Evolutionary conservation across 768 basidiomycete genomes (phyloP), one percentile per base, ranked within the genome.

Genomic region (Auricularia heimuer): DNA sequence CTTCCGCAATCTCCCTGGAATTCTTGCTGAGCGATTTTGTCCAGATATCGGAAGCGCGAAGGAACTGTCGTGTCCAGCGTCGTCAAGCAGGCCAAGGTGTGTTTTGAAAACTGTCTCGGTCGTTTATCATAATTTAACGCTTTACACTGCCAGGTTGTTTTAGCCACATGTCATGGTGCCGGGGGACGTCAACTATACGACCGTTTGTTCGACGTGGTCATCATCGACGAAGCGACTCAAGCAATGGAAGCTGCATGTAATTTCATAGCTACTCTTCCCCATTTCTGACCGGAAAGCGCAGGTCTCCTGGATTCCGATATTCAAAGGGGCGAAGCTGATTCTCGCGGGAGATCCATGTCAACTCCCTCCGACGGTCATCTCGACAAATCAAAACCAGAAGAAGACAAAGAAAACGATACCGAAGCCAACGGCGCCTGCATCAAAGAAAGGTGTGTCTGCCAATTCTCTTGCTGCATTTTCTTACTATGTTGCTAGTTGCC

Each of bases 201-300:
- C 66, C 81, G 87, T 64, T 76, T 81, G 1, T 99, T 99, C 71
- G 97, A 99, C 72, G 89, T 96, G 0, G 85, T 94, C 11, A 89
- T 99, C 58, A 95, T 99, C 63, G 97, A 99, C 69, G 97, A 99
- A 76, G 97, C 97, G 0, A 98, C 97, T 0, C 97, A 98, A 74
- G 96, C 95, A 3, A 72, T 97, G 14, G 96, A 99, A 77, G 93
- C 94, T 29, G 94, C 94, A 71, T 4, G 12, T 58, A 29, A 29
- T 11, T 36, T 44, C 12, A 37, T 8, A 54, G 24, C 44, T 54
- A 10, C 33, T 7, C 10, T 8, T 21, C 54, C 54, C 42, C 47
- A 16, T 37, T 29, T n/a, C 4, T 16, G 12, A 60, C 24, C 8
- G 6, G 24, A 60, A 12, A 6, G 66, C 45, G 11, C 63, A 89